Percentiles rank a stretch among this genome's conserved stretches.
Conservation (phyloP, 192 early-diverging fungal species). For the Chytriomyces sp. region DNA sequence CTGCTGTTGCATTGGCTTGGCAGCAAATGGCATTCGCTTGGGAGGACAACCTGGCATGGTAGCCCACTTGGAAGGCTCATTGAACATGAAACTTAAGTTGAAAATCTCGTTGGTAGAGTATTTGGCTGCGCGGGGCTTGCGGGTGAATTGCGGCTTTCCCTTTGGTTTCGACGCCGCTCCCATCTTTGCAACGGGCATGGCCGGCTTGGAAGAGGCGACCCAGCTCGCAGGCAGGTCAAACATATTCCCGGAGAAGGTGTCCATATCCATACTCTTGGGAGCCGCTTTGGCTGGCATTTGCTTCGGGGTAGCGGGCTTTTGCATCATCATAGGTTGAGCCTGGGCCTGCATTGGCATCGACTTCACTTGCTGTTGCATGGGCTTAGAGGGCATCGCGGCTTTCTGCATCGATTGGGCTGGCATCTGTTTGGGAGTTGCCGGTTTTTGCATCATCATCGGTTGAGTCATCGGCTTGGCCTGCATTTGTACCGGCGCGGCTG, state of each 20-base stretch:
- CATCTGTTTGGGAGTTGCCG: background rate
- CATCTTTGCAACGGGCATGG: background rate
- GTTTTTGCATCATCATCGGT: background rate
- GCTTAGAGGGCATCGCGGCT: too few species aligned
- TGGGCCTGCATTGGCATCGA: background rate
- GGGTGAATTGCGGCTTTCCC: background rate
- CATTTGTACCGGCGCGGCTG: too few species aligned
- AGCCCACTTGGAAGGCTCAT: constrained; percentile 5
- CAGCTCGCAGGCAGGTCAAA: constrained; percentile 23
- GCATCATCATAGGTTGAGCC: background rate
- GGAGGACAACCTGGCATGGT: background rate
- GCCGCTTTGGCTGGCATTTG: background rate
- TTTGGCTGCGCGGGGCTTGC: background rate
- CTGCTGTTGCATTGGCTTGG: constrained; percentile 2
- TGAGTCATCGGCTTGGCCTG: background rate
- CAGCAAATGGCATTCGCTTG: background rate
- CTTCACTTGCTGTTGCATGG: background rate
- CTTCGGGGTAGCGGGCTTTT: constrained; percentile 8
- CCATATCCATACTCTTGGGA: background rate
- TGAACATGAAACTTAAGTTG: constrained; percentile 15
- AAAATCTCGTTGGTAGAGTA: constrained; percentile 14
- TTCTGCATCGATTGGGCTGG: background rate
- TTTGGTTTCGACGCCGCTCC: background rate
- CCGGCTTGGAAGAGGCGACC: constrained; percentile 16
- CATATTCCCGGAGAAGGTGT: constrained; percentile 12